Evolutionary conservation across 129 eudicot genomes (phyloP), one percentile per base, ranked within the genome.

Genomic region (Scalesia atractyloides): DNA sequence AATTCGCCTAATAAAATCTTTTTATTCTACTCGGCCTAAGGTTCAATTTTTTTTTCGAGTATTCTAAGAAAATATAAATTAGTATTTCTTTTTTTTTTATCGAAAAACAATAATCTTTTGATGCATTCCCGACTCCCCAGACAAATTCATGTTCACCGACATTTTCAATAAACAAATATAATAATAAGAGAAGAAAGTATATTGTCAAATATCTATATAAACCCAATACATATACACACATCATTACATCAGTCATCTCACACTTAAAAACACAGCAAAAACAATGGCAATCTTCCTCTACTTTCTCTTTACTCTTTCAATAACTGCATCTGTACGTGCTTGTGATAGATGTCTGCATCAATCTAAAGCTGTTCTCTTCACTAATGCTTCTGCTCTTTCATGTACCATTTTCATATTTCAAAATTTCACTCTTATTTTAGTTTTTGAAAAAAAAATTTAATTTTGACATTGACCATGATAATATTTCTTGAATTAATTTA

Each of bases 281-380:
- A 71, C 77, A 71, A 78, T 78, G 82, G 17, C 82, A 44, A 64
- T 71, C 47, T 71, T 78, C 66, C 9, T 78, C 68, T 78, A 41
- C 62, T 71, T 72, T 44, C 60, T 71, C 53, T 53, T 71, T 70
- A 71, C 77, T 37, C 77, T 78, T 63, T 48, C 73, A 9, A 44
- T 78, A 44, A 57, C 59, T 51, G 59, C 77, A 20, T 78, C 82
- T 34, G 62, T 73, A 36, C 36, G 69, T 78, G 68, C 43, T 71
- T 78, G 82, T 24, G 82, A 78, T 65, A 78, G 82, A 78, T 78
- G 82, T 71, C 73, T 78, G 68, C 82, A 78, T 71, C 77, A 78
- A 64, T 63, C 82, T 53, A 78, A 64, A 78, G 82, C 82, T 63
- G 77, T 78, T 64, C 67, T 64, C 12, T 71, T 78, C 77, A 63